Conservation (phyloP, 352 stramenopile species). For the Pythium rhizo-oryzae region DNA sequence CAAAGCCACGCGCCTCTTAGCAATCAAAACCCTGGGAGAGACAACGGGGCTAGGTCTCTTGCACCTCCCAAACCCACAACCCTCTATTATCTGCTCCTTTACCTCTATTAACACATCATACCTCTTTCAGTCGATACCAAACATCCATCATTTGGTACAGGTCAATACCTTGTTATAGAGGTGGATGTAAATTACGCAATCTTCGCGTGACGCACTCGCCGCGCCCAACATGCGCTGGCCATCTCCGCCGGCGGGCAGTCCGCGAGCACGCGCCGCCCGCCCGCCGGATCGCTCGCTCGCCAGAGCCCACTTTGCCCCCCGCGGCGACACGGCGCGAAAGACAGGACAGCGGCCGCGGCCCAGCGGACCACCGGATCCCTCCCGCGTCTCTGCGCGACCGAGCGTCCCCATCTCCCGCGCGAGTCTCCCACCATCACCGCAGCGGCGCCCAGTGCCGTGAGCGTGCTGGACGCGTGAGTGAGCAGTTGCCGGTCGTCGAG, state of each 20-base stretch:
- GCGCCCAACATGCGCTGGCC: not conserved
- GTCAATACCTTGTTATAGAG: too few species aligned
- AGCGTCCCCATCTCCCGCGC: too few species aligned
- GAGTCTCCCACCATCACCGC: too few species aligned
- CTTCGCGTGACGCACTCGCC: not conserved
- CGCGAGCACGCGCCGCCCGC: conserved; percentile 4
- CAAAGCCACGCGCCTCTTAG: conserved; percentile 12
- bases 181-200: not conserved
- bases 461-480: too few species aligned
- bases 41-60: not conserved
- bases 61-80: not conserved
- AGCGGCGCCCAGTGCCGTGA: too few species aligned
- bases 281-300: too few species aligned
- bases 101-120: too few species aligned
- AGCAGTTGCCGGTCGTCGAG: too few species aligned
- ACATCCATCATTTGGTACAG: too few species aligned
- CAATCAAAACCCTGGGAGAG: conserved; percentile 13
- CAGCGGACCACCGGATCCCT: not conserved
- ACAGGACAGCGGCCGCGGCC: not conserved
- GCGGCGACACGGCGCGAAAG: not conserved
- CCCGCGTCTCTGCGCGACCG: not conserved
- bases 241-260: conserved; percentile 6
- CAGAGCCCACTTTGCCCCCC: too few species aligned
- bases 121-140: too few species aligned
- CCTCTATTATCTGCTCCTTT: too few species aligned